A percentile compares a stretch with the other conserved stretches of the same genome.
Conservation (phyloP, 139 green algal genomes). For the Auxenochlorella pyrenoidosa region DNA sequence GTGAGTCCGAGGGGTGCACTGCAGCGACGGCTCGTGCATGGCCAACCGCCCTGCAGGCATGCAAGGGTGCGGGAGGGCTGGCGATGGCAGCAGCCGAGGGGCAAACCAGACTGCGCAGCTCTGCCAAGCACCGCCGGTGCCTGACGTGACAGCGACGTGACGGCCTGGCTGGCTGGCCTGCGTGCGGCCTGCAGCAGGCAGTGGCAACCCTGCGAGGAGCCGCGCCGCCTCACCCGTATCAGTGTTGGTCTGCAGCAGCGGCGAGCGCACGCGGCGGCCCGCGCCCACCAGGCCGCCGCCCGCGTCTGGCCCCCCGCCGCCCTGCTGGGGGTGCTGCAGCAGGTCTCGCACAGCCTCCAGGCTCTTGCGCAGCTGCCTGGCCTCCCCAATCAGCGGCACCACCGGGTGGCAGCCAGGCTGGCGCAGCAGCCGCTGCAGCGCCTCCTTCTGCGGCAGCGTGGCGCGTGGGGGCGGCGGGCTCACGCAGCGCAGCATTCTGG, state of each 20-base stretch:
- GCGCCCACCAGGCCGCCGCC: neutral
- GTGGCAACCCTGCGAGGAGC: neutral
- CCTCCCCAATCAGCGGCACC: slow-evolving; percentile 68
- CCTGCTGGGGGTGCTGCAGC: slow-evolving; percentile 20
- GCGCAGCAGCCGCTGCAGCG: slow-evolving; percentile 61
- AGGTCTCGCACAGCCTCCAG: slow-evolving; percentile 17
- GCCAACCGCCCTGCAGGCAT: slow-evolving; percentile 57
- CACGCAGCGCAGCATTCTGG: no score
- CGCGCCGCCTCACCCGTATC: slow-evolving; percentile 59
- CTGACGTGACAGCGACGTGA: no score
- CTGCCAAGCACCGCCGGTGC: neutral
- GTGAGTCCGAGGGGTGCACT: slow-evolving; percentile 65
- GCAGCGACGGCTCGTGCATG: slow-evolving; percentile 82
- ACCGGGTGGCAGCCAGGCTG: slow-evolving; percentile 53
- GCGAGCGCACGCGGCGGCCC: slow-evolving; percentile 52
- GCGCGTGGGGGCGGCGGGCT: neutral
- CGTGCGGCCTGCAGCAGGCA: no score
- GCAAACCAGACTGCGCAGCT: neutral
- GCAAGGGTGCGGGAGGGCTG: neutral
- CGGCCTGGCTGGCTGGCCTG: no score
- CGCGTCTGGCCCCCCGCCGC: neutral
- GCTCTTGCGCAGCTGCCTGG: slow-evolving; percentile 66
- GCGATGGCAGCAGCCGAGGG: neutral
- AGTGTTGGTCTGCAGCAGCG: slow-evolving; percentile 78
- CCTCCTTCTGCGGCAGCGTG: slow-evolving; percentile 34